phyloP scores from a whole-genome alignment of 352 stramenopile species.

The Globisporangium megalacanthum region DNA sequence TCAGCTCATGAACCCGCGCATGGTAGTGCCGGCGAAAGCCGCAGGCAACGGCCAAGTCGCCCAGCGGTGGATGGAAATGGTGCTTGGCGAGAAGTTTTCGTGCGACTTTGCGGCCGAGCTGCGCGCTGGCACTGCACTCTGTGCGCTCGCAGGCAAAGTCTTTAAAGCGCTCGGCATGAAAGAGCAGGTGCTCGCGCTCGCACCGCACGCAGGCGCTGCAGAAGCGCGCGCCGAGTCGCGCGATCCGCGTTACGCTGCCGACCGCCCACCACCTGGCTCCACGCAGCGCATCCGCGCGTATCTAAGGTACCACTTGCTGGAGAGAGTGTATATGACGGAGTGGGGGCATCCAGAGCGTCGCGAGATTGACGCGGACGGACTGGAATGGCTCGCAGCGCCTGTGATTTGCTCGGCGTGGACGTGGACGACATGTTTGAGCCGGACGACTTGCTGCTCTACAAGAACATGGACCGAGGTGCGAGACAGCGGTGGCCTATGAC shows the following conservation, averaged over 20 bases:
- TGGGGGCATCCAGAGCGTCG: neutral
- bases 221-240: neutral
- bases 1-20: neutral
- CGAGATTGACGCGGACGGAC: neutral
- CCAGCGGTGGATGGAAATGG: constrained; percentile 85
- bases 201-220: neutral
- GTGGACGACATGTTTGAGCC: constrained; percentile 60
- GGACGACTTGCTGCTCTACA: constrained; percentile 56
- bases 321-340: neutral
- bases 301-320: constrained; percentile 29
- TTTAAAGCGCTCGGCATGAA: constrained; percentile 79
- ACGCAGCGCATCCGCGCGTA: constrained; percentile 61
- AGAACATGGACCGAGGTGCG: constrained; percentile 65
- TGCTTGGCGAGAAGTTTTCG: constrained; percentile 71
- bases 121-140: constrained; percentile 57
- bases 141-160: constrained; percentile 62
- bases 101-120: constrained; percentile 46
- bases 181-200: constrained; percentile 26
- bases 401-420: constrained; percentile 55
- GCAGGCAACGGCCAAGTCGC: constrained; percentile 64
- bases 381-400: constrained; percentile 34
- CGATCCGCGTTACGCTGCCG: constrained; percentile 1
- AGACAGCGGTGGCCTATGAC: neutral
- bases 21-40: constrained; percentile 33
- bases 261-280: constrained; percentile 9